Evolutionary conservation across 2,329 filamentous ascomycete species (phyloP), one percentile per base, ranked within the genome.

Genomic region (Aspergillus sp.): DNA sequence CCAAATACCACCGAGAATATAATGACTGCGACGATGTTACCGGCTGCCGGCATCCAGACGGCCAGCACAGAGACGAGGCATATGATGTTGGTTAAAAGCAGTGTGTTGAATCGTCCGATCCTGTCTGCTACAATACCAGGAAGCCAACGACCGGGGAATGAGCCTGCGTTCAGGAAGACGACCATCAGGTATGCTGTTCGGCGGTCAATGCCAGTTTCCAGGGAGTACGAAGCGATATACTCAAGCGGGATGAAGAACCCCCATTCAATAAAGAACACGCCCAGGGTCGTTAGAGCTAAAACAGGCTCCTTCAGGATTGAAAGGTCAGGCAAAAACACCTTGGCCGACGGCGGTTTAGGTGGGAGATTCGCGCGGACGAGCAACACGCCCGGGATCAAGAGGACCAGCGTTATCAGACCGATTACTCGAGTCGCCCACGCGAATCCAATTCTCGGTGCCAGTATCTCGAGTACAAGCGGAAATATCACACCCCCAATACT

Each of bases 401-500:
- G 9, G 19, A 44, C 41, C 19, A 44, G 41, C 9, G 41, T 22
- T 2, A 44, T 44, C 9, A 44, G 24, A 5, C n/a, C 41, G 41
- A 44, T 44, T 24, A 44, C 24, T 19, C 41, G 20, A 2, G 41
- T 44, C 13, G 41, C 24, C 41, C 41, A 44, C 4, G n/a, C 17
- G 41, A 44, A 44, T 11, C 41, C 41, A 6, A 44, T 13, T 3
- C 17, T 19, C 9, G n/a, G n/a, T 19, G 24, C 12, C n/a, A 44
- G 41, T 5, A 5, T 22, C 19, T 44, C 11, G 41, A 44, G 24
- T 19, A 44, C 17, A 15, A 44, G 20, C 1, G 41, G 41, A 11
- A 20, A 44, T 19, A 44, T 44, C 17, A 44, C 41, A 3, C 19
- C n/a, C 11, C 73, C 73, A 27, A 72, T 65, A 22, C 63, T 67